Evolutionary conservation across 805 yeast species (phyloP), one percentile per base, ranked within the genome.

Genomic region (Candida lessepsii): DNA sequence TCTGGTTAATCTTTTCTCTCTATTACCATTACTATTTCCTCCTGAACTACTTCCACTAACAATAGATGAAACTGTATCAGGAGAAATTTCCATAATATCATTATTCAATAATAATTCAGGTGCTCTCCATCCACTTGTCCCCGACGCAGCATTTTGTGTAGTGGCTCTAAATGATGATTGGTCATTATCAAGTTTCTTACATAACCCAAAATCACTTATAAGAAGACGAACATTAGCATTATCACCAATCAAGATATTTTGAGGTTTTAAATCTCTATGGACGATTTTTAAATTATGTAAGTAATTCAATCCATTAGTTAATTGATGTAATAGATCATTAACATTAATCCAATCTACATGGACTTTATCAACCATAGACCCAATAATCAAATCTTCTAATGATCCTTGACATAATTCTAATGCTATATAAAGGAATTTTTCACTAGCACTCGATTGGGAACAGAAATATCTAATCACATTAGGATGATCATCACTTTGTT

Each of bases 121-220:
- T 0, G 99, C 98, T 51, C 97, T 76, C 99, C 99, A 93, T 3
- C 99, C 99, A 3, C 93, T 78, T 0, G 99, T 93, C 2, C 99
- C 99, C 45, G 65, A 65, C 0, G 97, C 96, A 14, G 95, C 95
- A 53, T 88, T 82, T 24, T 87, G 89, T 0, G 93, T 83, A 0
- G 96, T 91, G 0, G 96, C 96, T 46, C 91, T 75, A 60, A 91
- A 91, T 1, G 96, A 86, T 2, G 96, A 85, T 60, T 93, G 96
- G 51, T 89, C 98, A 11, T 81, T 78, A 46, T 93, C 99, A 37
- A 93, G 66, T 55, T 85, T 86, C 57, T 91, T 90, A 58, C 99
- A 93, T 7, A 93, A 73, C 0, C 99, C 99, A 66, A 93, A 93
- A 61, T 93, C 99, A 1, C 97, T 89, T 19, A 93, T 90, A 35